A percentile compares a stretch with the other conserved stretches of the same genome.
phyloP scores from a whole-genome alignment of 1,284 basidiomycete species.

The Moniliophthora roreri region DNA sequence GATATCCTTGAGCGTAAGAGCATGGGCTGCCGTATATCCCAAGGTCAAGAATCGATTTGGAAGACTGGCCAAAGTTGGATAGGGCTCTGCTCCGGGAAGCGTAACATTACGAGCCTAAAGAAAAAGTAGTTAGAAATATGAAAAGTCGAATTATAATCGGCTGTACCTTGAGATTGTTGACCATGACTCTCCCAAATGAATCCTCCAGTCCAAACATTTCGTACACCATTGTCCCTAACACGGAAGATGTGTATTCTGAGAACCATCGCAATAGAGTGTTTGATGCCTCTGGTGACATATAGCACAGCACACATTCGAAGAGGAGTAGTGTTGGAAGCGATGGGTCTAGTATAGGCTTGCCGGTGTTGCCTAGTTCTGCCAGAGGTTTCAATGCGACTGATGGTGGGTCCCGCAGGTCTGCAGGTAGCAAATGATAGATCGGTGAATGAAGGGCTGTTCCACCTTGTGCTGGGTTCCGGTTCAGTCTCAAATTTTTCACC shows the following conservation, averaged over 20 bases:
- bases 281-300: slow-evolving; percentile 69
- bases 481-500: too few species aligned
- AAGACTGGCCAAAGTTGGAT: slow-evolving; percentile 57
- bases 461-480: slow-evolving; percentile 50
- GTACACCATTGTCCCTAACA: slow-evolving; percentile 69
- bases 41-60: slow-evolving; percentile 59
- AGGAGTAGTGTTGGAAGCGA: slow-evolving; percentile 77
- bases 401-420: slow-evolving; percentile 67
- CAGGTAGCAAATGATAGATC: slow-evolving; percentile 74
- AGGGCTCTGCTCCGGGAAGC: slow-evolving; percentile 72
- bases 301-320: slow-evolving; percentile 92
- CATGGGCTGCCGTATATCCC: slow-evolving; percentile 55
- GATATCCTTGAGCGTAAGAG: slow-evolving; percentile 69
- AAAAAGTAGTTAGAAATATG: not conserved
- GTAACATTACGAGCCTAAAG: slow-evolving; percentile 68
- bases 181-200: slow-evolving; percentile 86
- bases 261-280: slow-evolving; percentile 76
- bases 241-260: slow-evolving; percentile 48
- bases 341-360: slow-evolving; percentile 54
- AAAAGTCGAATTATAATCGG: not conserved
- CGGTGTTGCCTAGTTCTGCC: slow-evolving; percentile 22
- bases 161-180: slow-evolving; percentile 75
- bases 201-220: slow-evolving; percentile 90
- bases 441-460: slow-evolving; percentile 66
- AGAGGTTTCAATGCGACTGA: slow-evolving; percentile 40